Evolutionary conservation across 306 rosid genomes (phyloP).

Genomic region (Senna siamea): DNA sequence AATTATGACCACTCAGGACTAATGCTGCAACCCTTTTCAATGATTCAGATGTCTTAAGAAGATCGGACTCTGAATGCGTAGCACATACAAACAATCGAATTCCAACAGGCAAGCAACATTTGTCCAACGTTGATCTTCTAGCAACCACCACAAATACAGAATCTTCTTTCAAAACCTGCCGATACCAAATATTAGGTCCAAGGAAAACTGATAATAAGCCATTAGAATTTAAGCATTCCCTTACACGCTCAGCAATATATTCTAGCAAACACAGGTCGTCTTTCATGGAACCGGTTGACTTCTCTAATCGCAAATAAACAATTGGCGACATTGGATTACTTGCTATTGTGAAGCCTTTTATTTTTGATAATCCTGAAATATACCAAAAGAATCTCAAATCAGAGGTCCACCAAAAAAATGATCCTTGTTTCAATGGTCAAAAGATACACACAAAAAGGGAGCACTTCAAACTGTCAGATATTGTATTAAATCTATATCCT

Average conservation of each 20-base stretch:
- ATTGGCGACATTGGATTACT: conserved; percentile 91
- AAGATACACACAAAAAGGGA: background rate
- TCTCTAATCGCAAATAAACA: conserved; percentile 74
- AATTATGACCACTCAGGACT: conserved; percentile 58
- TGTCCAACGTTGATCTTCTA: conserved; percentile 82
- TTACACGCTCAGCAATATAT: conserved; percentile 73
- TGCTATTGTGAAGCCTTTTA: conserved; percentile 62
- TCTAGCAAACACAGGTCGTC: conserved; percentile 72
- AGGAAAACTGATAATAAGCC: conserved; percentile 30
- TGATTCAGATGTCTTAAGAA: conserved; percentile 71
- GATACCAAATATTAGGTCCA: conserved; percentile 29
- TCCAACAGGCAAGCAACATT: conserved; percentile 78
- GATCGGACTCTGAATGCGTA: conserved; percentile 80
- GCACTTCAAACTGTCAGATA: conserved; percentile 4
- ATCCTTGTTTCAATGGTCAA: too few relatives aligned
- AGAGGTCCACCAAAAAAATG: background rate
- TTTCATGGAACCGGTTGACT: conserved; percentile 69
- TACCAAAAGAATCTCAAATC: conserved; percentile 32
- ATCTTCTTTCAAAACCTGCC: conserved; percentile 80
- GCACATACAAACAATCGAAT: conserved; percentile 85
- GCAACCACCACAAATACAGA: conserved; percentile 69
- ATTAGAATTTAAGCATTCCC: conserved; percentile 35
- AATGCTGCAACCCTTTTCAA: conserved; percentile 67
- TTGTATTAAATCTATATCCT: conserved; percentile 13
- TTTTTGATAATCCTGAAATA: conserved; percentile 70